Conservation (phyloP, 208 protist genomes). For the Leishmania major region DNA sequence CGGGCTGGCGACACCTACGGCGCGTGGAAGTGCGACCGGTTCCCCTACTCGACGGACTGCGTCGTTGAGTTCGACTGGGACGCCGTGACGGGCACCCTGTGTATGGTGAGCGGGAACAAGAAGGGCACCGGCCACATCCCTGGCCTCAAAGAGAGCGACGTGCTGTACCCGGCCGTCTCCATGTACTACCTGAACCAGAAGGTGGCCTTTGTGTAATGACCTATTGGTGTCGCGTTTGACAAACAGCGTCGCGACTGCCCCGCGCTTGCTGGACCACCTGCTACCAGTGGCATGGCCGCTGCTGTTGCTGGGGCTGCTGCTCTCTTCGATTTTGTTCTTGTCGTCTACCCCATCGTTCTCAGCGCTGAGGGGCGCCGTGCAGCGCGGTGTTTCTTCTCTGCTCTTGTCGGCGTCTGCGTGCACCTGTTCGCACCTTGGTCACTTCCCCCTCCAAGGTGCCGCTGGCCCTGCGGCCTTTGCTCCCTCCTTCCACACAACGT, state of each 20-base stretch:
- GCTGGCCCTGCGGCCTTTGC: neutral
- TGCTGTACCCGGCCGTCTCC: constrained; percentile 86
- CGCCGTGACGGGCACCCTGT: constrained; percentile 60
- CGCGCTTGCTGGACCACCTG: neutral
- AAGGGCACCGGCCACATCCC: constrained; percentile 76
- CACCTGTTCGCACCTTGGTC: neutral
- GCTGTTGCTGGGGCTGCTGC: neutral
- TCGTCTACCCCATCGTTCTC: neutral
- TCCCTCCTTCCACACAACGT: neutral
- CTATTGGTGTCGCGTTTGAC: neutral
- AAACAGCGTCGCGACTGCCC: neutral
- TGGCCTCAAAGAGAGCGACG: constrained; percentile 63
- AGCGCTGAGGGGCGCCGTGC: neutral
- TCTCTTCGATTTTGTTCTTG: neutral
- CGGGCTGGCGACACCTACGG: constrained; percentile 89
- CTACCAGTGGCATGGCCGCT: neutral
- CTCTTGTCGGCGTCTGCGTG: neutral
- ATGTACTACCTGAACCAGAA: constrained; percentile 94
- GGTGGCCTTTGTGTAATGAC: constrained; percentile 81
- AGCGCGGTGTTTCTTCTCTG: neutral
- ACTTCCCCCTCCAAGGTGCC: neutral
- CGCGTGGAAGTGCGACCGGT: constrained; percentile 85
- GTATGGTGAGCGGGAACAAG: constrained; percentile 85
- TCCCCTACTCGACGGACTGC: constrained; percentile 86
- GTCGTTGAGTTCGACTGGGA: constrained; percentile 93